Percentiles rank a stretch among this genome's conserved stretches.
Conservation (phyloP, 1,139 yeast species). For the Debaryomycetaceae sp. region DNA sequence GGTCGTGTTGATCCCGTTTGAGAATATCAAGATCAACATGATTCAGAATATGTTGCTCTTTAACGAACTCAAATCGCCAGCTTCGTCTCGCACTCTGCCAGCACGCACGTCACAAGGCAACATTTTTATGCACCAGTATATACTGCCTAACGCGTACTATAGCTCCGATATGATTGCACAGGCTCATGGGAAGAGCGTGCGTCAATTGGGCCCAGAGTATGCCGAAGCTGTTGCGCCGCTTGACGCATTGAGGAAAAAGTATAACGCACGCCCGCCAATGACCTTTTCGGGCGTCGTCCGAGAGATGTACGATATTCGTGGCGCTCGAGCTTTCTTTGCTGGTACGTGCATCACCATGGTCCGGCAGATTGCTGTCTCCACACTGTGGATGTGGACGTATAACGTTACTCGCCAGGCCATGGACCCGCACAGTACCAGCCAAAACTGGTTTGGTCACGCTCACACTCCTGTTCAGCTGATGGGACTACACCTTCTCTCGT, state of each 20-base stretch:
- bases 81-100: background rate
- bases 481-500: constrained; percentile 46
- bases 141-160: constrained; percentile 35
- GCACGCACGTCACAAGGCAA: constrained; percentile 9
- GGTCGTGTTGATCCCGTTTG: constrained; percentile 81
- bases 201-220: constrained; percentile 11
- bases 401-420: constrained; percentile 63
- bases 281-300: constrained; percentile 42
- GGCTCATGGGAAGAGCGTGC: constrained; percentile 13
- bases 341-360: constrained; percentile 73
- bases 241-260: constrained; percentile 24
- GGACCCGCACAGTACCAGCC: constrained; percentile 41
- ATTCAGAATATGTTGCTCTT: constrained; percentile 49
- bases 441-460: constrained; percentile 39
- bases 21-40: constrained; percentile 76
- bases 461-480: constrained; percentile 31
- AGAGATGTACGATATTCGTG: constrained; percentile 69
- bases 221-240: constrained; percentile 7
- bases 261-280: constrained; percentile 44
- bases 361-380: constrained; percentile 70
- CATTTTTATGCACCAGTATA: constrained; percentile 23
- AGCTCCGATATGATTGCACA: constrained; percentile 25
- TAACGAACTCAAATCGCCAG: constrained; percentile 18
- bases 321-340: constrained; percentile 66
- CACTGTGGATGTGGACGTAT: constrained; percentile 77